Evolutionary conservation across 1,284 basidiomycete genomes (phyloP), one percentile per base, ranked within the genome.

Genomic region (Sparassis latifolia): DNA sequence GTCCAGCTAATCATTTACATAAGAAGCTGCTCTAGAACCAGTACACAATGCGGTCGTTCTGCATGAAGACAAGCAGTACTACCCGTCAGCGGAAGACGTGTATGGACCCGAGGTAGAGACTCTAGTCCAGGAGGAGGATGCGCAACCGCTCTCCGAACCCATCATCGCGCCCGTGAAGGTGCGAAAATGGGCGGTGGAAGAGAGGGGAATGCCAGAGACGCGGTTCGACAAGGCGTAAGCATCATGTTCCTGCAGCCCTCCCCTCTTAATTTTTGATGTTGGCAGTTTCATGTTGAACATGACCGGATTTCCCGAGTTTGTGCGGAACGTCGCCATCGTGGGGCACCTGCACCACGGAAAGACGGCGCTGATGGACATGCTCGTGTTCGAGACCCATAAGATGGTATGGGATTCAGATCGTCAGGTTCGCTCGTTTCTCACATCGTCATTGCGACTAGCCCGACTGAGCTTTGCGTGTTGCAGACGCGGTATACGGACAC

Each of bases 331-430:
- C 44, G 92, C 92, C 52, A 80, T 97, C 30, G 92, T 92, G 3
- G 97, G 97, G 2, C 95, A 98, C 66, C 71, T 99, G 43, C 96
- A 99, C 66, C 97, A 99, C 62, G 97, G 97, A 63, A 99, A 99
- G 76, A 98, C 97, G 0, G 87, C 91, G 0, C 72, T 99, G 40
- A 73, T 99, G 78, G 97, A 99, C 68, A 97, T 97, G 90, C 81
- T 99, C 53, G 85, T 97, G 2, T 89, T 92, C 58, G 94, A 99
- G 72, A 99, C 97, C 0, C 97, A 99, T 70, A 91, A 93, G 67
- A 74, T 99, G 56, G 78, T 86, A 5, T 96, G 93, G 89, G 90
- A 97, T 64, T 83, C 91, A 31, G 93, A 96, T 69, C 78, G 83
- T 61, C 82, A 86, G 61, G 91, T 93, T 56, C 64, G 84, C 75